Conservation (phyloP, 2,329 filamentous ascomycete species). For the Curvularia lunata region DNA sequence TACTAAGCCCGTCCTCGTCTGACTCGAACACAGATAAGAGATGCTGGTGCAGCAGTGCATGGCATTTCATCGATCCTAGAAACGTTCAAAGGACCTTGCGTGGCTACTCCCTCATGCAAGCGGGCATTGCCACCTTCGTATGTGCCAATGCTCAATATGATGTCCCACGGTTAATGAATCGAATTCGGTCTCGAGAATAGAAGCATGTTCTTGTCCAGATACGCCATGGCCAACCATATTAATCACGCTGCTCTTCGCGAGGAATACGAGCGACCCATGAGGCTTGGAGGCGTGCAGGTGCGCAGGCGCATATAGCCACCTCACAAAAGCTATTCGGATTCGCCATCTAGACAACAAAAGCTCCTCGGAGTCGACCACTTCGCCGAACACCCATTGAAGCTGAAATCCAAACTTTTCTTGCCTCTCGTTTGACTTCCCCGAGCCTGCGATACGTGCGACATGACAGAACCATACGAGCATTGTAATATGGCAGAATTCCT, state of each 20-base stretch:
- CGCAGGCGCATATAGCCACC: background rate
- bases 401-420: too few species aligned
- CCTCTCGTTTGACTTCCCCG: background rate
- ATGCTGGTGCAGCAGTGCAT: background rate
- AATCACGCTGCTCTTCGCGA: background rate
- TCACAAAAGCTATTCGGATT: background rate
- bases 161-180: background rate
- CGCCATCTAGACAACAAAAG: background rate
- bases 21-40: background rate
- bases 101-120: background rate
- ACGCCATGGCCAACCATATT: background rate
- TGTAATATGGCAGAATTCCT: slow-evolving; percentile 24
- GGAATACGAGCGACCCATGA: background rate
- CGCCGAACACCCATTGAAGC: background rate
- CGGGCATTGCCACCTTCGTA: background rate
- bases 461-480: slow-evolving; percentile 12
- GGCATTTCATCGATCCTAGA: background rate
- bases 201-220: background rate
- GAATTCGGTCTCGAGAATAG: background rate
- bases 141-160: background rate
- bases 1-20: background rate
- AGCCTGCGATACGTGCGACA: background rate
- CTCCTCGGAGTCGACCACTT: background rate
- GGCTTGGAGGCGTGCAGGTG: background rate
- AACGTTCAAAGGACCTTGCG: background rate